Percentiles rank a stretch among this genome's conserved stretches.
Evolutionary conservation across 352 stramenopile genomes (phyloP).

Genomic region (Pythium phragmitis): DNA sequence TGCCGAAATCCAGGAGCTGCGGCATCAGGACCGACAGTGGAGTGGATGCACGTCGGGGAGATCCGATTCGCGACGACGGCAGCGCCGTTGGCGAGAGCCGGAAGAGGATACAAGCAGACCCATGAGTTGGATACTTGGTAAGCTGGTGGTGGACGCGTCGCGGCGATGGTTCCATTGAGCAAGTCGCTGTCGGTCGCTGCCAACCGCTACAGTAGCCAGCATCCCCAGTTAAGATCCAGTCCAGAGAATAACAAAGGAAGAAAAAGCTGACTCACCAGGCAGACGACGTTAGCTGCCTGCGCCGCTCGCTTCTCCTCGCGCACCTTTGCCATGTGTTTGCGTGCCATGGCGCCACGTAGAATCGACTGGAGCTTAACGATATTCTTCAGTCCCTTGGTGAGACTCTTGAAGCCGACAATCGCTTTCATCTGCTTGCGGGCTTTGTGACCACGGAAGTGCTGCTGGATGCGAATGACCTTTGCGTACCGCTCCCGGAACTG

Average conservation of each 20-base stretch:
- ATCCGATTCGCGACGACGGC: constrained; percentile 7
- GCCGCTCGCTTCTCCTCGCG: constrained; percentile 18
- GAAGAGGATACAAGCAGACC: constrained; percentile 21
- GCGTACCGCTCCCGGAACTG: constrained; percentile 13
- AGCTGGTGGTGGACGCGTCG: no score
- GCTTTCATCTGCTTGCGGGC: constrained; percentile 25
- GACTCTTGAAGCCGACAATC: constrained; percentile 18
- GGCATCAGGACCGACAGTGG: neutral
- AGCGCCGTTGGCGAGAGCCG: neutral
- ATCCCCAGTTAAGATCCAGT: neutral
- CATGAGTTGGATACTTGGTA: constrained; percentile 7
- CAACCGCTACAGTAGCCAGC: neutral
- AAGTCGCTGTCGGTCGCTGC: neutral
- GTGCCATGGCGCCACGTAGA: constrained; percentile 37
- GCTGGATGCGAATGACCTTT: constrained; percentile 44
- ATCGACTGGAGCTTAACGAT: constrained; percentile 56
- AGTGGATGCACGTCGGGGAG: neutral
- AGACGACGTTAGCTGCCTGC: constrained; percentile 20
- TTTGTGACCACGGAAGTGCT: constrained; percentile 37
- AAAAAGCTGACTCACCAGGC: constrained; percentile 9
- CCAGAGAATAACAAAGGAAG: no score
- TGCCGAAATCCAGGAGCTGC: neutral
- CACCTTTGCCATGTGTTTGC: constrained; percentile 34
- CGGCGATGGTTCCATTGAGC: neutral
- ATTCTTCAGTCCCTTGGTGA: constrained; percentile 31